A percentile compares a stretch with the other conserved stretches of the same genome.
These are phyloP conservation scores for Pseudozyma sp. DNA, from an alignment of 1,284 basidiomycete genomes.

Conservation along the genomic window DNA sequence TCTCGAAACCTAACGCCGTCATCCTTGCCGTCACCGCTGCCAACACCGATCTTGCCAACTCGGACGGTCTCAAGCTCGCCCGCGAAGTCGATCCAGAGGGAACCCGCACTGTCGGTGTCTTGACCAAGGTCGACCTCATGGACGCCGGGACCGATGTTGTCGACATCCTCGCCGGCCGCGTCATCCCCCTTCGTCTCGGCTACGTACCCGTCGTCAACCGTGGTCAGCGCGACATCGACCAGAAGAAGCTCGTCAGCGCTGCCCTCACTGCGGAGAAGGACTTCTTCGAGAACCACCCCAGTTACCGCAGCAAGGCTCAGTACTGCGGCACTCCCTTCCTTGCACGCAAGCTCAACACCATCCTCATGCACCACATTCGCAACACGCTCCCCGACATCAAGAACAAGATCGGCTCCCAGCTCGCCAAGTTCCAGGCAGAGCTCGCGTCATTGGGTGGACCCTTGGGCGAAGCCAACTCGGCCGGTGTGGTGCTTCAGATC, in stretches of 20 bases:
- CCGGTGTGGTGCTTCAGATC: slow-evolving; percentile 74
- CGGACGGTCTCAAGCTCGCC: slow-evolving; percentile 95
- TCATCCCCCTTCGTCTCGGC: slow-evolving; percentile 96
- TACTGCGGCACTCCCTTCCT: slow-evolving; percentile 96
- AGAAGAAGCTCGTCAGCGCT: slow-evolving; percentile 84
- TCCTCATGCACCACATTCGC: slow-evolving; percentile 95
- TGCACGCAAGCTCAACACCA: slow-evolving; percentile 93
- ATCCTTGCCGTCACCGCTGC: slow-evolving; percentile 96
- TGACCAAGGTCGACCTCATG: slow-evolving; percentile 98
- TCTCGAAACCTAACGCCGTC: slow-evolving; percentile 95
- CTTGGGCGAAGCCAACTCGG: slow-evolving; percentile 91
- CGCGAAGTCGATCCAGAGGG: slow-evolving; percentile 95
- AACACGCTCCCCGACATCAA: slow-evolving; percentile 99
- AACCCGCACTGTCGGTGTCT: slow-evolving; percentile 91
- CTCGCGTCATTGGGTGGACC: slow-evolving; percentile 94
- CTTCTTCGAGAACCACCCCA: slow-evolving; percentile 89
- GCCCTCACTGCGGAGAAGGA: slow-evolving; percentile 87
- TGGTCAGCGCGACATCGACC: slow-evolving; percentile 96
- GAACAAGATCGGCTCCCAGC: slow-evolving; percentile 93
- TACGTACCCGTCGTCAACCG: slow-evolving; percentile 98
- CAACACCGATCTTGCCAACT: slow-evolving; percentile 98
- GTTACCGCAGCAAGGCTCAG: slow-evolving; percentile 96
- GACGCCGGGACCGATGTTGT: slow-evolving; percentile 97
- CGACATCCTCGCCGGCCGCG: slow-evolving; percentile 93
- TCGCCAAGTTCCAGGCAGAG: slow-evolving; percentile 99